A percentile compares a stretch with the other conserved stretches of the same genome.
phyloP scores from a whole-genome alignment of 345 rosid species.

The Camelina sativa region DNA sequence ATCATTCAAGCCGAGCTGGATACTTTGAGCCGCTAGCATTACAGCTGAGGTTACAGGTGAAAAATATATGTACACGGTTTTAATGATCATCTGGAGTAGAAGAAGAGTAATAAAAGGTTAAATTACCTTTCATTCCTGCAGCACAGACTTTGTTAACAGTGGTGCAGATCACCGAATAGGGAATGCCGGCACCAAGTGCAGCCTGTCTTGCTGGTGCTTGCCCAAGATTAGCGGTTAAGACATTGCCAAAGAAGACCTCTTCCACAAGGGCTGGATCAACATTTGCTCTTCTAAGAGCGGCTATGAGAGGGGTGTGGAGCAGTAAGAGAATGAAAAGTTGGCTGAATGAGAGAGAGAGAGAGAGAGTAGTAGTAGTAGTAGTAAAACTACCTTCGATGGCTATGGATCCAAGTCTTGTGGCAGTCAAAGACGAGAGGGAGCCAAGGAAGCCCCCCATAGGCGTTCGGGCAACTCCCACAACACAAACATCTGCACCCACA shows the following conservation, averaged over 20 bases:
- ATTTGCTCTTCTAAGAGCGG: constrained; percentile 82
- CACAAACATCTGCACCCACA: constrained; percentile 73
- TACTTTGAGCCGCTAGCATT: constrained; percentile 86
- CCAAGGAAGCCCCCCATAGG: constrained; percentile 93
- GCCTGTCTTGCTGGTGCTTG: constrained; percentile 99
- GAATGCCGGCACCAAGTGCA: constrained; percentile 91
- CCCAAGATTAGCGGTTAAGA: constrained; percentile 90
- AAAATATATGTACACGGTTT: constrained; percentile 4
- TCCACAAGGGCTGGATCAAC: constrained; percentile 86
- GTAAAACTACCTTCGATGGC: constrained; percentile 62
- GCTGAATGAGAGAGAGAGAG: not conserved
- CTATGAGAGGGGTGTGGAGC: constrained; percentile 43
- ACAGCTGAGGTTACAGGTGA: constrained; percentile 54
- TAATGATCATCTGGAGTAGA: constrained; percentile 6
- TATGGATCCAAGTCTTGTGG: constrained; percentile 83
- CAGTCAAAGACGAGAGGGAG: constrained; percentile 74
- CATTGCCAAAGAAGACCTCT: constrained; percentile 96
- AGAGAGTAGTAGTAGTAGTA: no score
- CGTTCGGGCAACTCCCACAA: constrained; percentile 93
- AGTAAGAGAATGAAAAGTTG: constrained; percentile 15
- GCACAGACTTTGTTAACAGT: constrained; percentile 96
- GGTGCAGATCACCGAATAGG: constrained; percentile 85
- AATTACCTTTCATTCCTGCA: constrained; percentile 88
- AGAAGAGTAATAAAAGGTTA: not conserved
- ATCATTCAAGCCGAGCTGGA: constrained; percentile 80